phyloP scores from a whole-genome alignment of 768 basidiomycete genomes.

The Galerina marginata region DNA sequence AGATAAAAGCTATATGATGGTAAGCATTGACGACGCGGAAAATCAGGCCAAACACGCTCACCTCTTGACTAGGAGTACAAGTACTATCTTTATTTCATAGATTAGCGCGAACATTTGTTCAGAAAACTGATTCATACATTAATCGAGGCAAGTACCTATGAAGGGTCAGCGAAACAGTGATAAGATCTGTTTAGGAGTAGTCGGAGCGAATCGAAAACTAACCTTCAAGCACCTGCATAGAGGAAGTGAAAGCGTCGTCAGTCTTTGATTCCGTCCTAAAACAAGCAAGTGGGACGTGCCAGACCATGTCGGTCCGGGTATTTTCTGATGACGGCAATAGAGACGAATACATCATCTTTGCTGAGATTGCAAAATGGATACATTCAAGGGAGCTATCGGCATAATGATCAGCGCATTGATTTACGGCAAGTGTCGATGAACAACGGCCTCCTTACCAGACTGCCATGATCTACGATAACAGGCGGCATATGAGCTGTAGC shows the following conservation, averaged over 20 bases:
- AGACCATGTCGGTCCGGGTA: background rate
- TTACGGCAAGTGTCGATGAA: background rate
- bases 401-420: background rate
- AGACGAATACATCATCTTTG: conserved; percentile 1
- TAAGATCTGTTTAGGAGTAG: too few relatives aligned
- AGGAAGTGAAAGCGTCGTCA: background rate
- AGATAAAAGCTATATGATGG: background rate
- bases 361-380: conserved; percentile 2
- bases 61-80: conserved; percentile 5
- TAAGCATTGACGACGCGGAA: background rate
- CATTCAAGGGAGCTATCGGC: background rate
- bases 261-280: too few relatives aligned
- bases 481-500: background rate
- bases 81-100: background rate
- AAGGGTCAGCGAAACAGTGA: background rate
- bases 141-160: background rate
- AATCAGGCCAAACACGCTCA: background rate
- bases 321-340: background rate
- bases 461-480: background rate
- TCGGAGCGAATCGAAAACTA: background rate
- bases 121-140: background rate
- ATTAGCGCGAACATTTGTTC: too few relatives aligned
- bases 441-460: background rate
- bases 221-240: conserved; percentile 3
- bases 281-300: background rate